Conservation (phyloP, 108 stramenopile genomes). For the Nitzschia putrida region DNA sequence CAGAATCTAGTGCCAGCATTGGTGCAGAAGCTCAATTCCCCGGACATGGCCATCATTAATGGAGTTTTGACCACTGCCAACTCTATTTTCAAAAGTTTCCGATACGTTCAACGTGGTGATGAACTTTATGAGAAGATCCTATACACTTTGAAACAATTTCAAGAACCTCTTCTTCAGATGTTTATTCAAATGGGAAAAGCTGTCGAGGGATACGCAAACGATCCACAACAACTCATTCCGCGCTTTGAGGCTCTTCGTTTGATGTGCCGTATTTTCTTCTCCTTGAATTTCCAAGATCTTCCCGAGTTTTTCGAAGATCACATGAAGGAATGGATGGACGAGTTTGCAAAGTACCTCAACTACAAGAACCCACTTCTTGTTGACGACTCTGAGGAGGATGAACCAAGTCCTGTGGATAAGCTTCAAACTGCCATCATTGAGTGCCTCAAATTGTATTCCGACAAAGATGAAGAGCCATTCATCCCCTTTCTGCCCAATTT, state of each 20-base stretch:
- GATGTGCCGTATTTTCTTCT: conserved; percentile 90
- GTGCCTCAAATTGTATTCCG: conserved; percentile 88
- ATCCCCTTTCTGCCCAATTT: conserved; percentile 76
- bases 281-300: conserved; percentile 96
- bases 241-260: conserved; percentile 80
- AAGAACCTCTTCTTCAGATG: conserved; percentile 78
- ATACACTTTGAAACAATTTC: conserved; percentile 78
- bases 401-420: conserved; percentile 81
- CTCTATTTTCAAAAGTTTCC: conserved; percentile 92
- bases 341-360: conserved; percentile 84
- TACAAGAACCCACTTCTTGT: conserved; percentile 84
- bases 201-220: conserved; percentile 56
- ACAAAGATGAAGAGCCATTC: conserved; percentile 98
- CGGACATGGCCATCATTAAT: conserved; percentile 78
- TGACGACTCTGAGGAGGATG: conserved; percentile 82
- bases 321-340: conserved; percentile 90
- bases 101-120: conserved; percentile 87
- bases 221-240: conserved; percentile 45
- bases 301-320: conserved; percentile 98
- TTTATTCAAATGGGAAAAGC: conserved; percentile 56
- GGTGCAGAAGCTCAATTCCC: conserved; percentile 67
- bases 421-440: conserved; percentile 92
- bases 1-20: conserved; percentile 88
- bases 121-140: conserved; percentile 81
- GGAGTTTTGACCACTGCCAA: conserved; percentile 96